Percentiles rank a stretch among this genome's conserved stretches.
Conservation (phyloP, 257 asterid genomes). For the Ophiorrhiza pumila region DNA sequence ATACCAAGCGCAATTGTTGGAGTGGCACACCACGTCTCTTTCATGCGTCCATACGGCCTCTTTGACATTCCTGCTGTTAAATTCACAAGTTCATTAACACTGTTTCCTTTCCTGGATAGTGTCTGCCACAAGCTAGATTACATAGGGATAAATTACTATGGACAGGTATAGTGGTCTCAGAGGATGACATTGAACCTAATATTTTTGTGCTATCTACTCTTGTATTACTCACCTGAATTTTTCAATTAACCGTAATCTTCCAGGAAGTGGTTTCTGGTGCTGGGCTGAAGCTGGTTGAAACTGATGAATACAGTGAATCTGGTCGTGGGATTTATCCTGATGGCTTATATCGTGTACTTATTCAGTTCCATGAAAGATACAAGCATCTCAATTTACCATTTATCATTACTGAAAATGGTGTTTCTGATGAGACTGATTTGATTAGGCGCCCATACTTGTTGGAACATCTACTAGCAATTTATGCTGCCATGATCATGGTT, state of each 20-base stretch:
- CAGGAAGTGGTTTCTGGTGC: slow-evolving; percentile 86
- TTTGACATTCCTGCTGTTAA: slow-evolving; percentile 81
- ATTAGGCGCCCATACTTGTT: slow-evolving; percentile 82
- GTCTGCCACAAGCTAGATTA: slow-evolving; percentile 78
- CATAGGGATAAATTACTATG: slow-evolving; percentile 91
- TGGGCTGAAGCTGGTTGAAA: slow-evolving; percentile 79
- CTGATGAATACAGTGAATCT: slow-evolving; percentile 93
- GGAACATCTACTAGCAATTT: slow-evolving; percentile 82
- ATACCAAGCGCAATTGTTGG: slow-evolving; percentile 58
- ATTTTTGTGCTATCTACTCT: not conserved
- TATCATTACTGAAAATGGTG: slow-evolving; percentile 80
- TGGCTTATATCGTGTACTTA: slow-evolving; percentile 74
- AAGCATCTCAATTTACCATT: slow-evolving; percentile 67
- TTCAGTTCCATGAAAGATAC: slow-evolving; percentile 83
- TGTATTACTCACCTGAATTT: slow-evolving; percentile 2
- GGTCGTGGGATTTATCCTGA: slow-evolving; percentile 99
- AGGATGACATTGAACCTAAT: not conserved
- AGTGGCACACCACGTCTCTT: slow-evolving; percentile 94
- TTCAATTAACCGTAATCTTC: slow-evolving; percentile 23
- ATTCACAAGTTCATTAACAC: slow-evolving; percentile 60
- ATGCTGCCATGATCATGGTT: slow-evolving; percentile 82
- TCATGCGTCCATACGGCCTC: slow-evolving; percentile 89
- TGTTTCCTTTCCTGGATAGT: slow-evolving; percentile 66
- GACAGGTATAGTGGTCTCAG: slow-evolving; percentile 54
- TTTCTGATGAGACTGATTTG: slow-evolving; percentile 81